A percentile compares a stretch with the other conserved stretches of the same genome.
These are phyloP conservation scores for Pseudocercospora eumusae DNA, from an alignment of 2,329 filamentous ascomycete species.

Conservation along the genomic window DNA sequence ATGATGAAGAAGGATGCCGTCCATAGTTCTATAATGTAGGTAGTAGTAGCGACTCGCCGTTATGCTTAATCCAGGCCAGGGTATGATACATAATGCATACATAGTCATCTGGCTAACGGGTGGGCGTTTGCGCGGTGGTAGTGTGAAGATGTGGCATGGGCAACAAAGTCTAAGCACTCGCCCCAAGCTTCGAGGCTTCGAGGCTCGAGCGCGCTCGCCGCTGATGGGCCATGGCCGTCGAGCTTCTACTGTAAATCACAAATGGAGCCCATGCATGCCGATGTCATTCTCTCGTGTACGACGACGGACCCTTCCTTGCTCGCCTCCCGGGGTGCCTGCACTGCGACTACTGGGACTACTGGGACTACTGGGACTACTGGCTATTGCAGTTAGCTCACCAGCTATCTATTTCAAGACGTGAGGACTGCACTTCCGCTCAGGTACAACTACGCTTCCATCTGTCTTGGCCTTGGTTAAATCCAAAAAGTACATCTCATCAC, in stretches of 20 bases:
- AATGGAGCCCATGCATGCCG: slow-evolving; percentile 20
- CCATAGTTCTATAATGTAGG: too few relatives aligned
- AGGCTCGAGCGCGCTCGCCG: too few relatives aligned
- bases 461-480: slow-evolving; percentile 7
- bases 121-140: slow-evolving; percentile 17
- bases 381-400: slow-evolving; percentile 10
- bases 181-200: slow-evolving; percentile 6
- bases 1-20: too few relatives aligned
- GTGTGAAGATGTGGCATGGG: slow-evolving; percentile 22
- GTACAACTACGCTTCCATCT: slow-evolving; percentile 24
- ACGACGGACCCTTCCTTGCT: slow-evolving; percentile 20
- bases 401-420: slow-evolving; percentile 23
- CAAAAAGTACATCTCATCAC: slow-evolving; percentile 1
- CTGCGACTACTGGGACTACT: too few relatives aligned
- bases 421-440: slow-evolving; percentile 24
- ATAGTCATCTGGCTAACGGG: background rate
- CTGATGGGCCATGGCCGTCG: slow-evolving; percentile 2
- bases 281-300: slow-evolving; percentile 23
- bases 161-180: slow-evolving; percentile 23
- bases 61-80: background rate
- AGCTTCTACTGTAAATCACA: slow-evolving; percentile 15
- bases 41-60: background rate
- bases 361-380: slow-evolving; percentile 8
- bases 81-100: background rate
- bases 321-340: slow-evolving; percentile 16